phyloP scores from a whole-genome alignment of 2,329 filamentous ascomycete genomes.

The Gaeumannomyces sp. region DNA sequence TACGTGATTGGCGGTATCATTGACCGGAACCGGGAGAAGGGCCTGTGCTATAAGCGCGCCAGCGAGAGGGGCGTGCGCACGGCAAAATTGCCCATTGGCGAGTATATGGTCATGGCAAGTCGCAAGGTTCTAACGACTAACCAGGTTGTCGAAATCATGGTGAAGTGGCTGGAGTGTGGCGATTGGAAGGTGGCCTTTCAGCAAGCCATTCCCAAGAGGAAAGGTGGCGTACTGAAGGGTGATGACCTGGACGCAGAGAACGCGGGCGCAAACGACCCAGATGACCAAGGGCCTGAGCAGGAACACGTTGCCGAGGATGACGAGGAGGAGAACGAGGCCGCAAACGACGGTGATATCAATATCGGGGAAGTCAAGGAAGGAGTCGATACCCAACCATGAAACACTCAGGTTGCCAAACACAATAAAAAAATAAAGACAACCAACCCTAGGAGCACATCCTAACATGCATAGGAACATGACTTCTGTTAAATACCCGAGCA shows the following conservation, averaged over 20 bases:
- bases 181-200: conserved; percentile 91
- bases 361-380: not conserved
- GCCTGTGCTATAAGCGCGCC: conserved; percentile 81
- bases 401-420: too few species aligned
- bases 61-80: conserved; percentile 71
- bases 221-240: conserved; percentile 64
- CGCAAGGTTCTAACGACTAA: conserved; percentile 86
- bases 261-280: conserved; percentile 22
- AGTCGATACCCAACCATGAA: not conserved
- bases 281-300: conserved; percentile 24
- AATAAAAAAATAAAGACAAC: not conserved
- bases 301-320: conserved; percentile 18
- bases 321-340: conserved; percentile 24
- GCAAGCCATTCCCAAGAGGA: conserved; percentile 82
- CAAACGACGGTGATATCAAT: conserved; percentile 23
- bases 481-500: not conserved
- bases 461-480: not conserved
- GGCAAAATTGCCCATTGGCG: conserved; percentile 87
- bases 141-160: conserved; percentile 95
- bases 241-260: conserved; percentile 21
- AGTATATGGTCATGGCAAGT: conserved; percentile 87
- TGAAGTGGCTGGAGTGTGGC: conserved; percentile 81
- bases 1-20: conserved; percentile 94
- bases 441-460: not conserved
- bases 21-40: conserved; percentile 94